These are phyloP conservation scores for Plantago rigida DNA, from an alignment of 305 asterid genomes.

Conservation along the genomic window DNA sequence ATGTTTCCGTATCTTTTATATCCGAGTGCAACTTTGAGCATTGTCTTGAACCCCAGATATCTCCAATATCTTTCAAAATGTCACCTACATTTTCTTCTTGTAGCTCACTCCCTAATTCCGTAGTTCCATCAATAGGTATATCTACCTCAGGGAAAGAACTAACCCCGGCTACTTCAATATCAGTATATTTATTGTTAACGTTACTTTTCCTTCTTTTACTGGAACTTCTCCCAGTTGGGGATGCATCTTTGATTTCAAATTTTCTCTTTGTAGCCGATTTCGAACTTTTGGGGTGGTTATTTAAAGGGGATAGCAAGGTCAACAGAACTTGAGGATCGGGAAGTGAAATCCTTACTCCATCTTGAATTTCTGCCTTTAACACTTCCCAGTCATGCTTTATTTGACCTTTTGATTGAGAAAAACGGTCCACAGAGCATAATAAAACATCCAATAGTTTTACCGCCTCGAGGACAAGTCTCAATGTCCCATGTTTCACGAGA, in stretches of 20 bases:
- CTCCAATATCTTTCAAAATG: constrained; percentile 35
- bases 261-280: constrained; percentile 49
- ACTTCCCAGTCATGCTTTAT: constrained; percentile 39
- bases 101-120: constrained; percentile 36
- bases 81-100: constrained; percentile 32
- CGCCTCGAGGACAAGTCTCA: constrained; percentile 68
- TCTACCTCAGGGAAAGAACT: constrained; percentile 38
- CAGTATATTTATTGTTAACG: constrained; percentile 43
- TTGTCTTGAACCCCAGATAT: constrained; percentile 48
- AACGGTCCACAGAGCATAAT: constrained; percentile 38
- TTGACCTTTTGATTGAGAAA: constrained; percentile 33
- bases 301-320: constrained; percentile 64
- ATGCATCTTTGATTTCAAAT: constrained; percentile 38
- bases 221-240: constrained; percentile 29
- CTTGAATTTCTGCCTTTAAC: constrained; percentile 54
- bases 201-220: constrained; percentile 59
- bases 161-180: constrained; percentile 64
- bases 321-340: constrained; percentile 80
- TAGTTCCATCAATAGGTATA: constrained; percentile 35
- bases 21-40: constrained; percentile 29
- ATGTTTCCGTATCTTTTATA: constrained; percentile 46
- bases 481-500: constrained; percentile 67
- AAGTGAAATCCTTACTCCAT: constrained; percentile 49
- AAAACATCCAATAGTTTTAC: constrained; percentile 63
- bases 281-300: constrained; percentile 40